Conservation (phyloP, 129 eudicot species). For the Saposhnikovia divaricata region DNA sequence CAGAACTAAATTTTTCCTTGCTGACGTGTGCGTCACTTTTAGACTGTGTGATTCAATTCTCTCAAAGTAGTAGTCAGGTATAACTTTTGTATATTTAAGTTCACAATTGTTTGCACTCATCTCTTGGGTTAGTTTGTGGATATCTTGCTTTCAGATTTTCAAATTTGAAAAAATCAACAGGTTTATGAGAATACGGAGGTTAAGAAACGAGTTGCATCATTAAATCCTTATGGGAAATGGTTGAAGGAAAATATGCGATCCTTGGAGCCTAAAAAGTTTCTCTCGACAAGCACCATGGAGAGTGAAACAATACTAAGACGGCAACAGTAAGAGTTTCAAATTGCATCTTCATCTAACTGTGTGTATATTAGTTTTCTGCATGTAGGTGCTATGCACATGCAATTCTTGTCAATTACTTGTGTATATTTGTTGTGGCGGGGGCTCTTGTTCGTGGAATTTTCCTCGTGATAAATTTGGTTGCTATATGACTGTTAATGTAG, state of each 20-base stretch:
- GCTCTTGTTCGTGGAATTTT: not conserved
- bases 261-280: conserved; percentile 63
- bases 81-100: not conserved
- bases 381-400: not conserved
- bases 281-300: conserved; percentile 69
- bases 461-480: not conserved
- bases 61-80: not conserved
- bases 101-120: not conserved
- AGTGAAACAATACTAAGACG: conserved; percentile 68
- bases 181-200: conserved; percentile 98
- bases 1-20: not conserved
- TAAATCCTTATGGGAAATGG: conserved; percentile 87
- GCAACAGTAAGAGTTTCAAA: conserved; percentile 66
- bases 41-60: not conserved
- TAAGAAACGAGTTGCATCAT: conserved; percentile 77
- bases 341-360: not conserved
- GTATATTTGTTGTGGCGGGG: not conserved
- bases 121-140: not conserved
- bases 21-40: not conserved
- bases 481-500: not conserved
- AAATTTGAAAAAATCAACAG: conserved; percentile 27
- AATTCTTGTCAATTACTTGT: not conserved
- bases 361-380: not conserved
- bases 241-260: conserved; percentile 67
- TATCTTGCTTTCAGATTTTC: conserved; percentile 11